Percentiles rank a stretch among this genome's conserved stretches.
Evolutionary conservation across 106 monocot genomes (phyloP).

Genomic region (Dactylorhiza incarnata): DNA sequence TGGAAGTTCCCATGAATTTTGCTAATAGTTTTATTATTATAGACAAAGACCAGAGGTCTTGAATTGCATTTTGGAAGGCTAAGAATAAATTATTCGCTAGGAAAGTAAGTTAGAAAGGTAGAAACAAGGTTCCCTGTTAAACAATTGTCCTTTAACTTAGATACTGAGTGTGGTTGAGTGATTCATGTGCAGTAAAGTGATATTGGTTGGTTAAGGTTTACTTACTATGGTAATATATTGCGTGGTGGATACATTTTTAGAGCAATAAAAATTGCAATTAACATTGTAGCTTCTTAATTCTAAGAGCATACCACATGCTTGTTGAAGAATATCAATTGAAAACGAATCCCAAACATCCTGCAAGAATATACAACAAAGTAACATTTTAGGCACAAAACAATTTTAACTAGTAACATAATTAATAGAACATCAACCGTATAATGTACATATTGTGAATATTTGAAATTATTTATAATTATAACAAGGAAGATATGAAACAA

Average conservation of each 20-base stretch:
- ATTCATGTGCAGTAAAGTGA: neutral
- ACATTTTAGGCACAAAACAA: conserved; percentile 1
- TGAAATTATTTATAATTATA: neutral
- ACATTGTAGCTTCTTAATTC: neutral
- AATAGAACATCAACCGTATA: neutral
- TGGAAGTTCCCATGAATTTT: neutral
- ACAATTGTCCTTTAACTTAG: neutral
- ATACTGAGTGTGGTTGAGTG: neutral
- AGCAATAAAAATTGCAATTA: neutral
- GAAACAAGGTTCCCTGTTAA: neutral
- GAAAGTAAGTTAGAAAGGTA: neutral
- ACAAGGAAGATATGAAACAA: neutral
- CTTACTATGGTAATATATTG: neutral
- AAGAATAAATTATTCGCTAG: neutral
- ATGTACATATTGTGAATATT: neutral
- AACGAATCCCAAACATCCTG: conserved; percentile 91
- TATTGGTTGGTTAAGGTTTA: neutral
- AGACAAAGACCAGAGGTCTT: neutral
- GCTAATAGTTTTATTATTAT: neutral
- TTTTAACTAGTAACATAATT: neutral
- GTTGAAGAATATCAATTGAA: conserved; percentile 70
- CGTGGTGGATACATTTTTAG: neutral
- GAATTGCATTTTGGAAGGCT: neutral
- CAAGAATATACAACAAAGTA: conserved; percentile 1
- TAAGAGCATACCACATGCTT: conserved; percentile 74